phyloP scores from a whole-genome alignment of 257 asterid species.

The Solanum pennellii region DNA sequence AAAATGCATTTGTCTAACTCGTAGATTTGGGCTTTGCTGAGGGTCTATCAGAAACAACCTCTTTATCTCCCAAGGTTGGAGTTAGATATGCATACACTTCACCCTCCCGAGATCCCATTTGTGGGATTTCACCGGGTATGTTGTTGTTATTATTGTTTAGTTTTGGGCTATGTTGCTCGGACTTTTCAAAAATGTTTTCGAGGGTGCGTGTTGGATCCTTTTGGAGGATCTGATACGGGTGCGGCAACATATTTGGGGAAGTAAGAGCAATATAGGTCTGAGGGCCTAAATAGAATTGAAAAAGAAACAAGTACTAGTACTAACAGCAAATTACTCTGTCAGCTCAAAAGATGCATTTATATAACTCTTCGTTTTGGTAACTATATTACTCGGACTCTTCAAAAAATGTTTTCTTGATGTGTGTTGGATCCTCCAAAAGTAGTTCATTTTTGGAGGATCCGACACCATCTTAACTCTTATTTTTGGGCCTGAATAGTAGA shows the following conservation, averaged over 20 bases:
- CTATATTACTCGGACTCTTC: neutral
- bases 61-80: neutral
- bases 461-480: neutral
- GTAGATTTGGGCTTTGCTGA: neutral
- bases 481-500: neutral
- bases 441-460: neutral
- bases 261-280: neutral
- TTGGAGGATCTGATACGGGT: neutral
- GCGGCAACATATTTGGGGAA: neutral
- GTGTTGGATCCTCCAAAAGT: neutral
- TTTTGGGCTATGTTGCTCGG: neutral
- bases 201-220: neutral
- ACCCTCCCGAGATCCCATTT: neutral
- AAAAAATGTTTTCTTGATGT: too few species aligned
- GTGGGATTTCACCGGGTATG: neutral
- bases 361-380: neutral
- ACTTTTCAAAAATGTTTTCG: neutral
- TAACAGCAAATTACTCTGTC: neutral
- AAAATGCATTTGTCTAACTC: neutral
- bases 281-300: neutral
- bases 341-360: neutral
- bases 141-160: neutral
- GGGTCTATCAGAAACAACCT: neutral
- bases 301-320: neutral
- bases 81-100: neutral